Conservation (phyloP, 768 basidiomycete species). For the Serendipita sp. region DNA sequence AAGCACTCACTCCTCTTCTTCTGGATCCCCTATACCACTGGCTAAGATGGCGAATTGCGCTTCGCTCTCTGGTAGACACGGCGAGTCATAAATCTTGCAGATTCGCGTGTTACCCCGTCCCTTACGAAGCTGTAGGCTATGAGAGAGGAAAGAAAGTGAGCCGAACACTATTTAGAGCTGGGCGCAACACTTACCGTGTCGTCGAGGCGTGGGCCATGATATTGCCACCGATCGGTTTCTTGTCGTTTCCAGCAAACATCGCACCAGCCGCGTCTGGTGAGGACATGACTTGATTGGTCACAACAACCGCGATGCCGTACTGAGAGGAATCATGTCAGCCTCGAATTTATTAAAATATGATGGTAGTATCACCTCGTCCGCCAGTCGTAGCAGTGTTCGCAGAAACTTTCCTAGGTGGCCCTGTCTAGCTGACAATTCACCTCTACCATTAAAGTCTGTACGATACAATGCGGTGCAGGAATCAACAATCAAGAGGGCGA, state of each 20-base stretch:
- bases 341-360: not conserved
- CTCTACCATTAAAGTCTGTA: conserved; percentile 89
- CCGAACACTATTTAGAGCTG: conserved; percentile 2
- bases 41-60: conserved; percentile 80
- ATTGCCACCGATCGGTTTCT: conserved; percentile 98
- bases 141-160: not conserved
- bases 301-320: conserved; percentile 96
- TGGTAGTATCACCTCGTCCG: conserved; percentile 64
- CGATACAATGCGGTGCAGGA: conserved; percentile 92
- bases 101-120: conserved; percentile 79
- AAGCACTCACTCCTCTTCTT: conserved; percentile 39
- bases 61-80: conserved; percentile 92
- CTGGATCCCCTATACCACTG: conserved; percentile 87
- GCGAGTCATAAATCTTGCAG: conserved; percentile 96
- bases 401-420: conserved; percentile 93
- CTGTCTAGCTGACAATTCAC: conserved; percentile 87
- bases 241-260: conserved; percentile 76
- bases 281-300: conserved; percentile 99
- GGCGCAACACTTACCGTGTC: conserved; percentile 45
- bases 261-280: conserved; percentile 87
- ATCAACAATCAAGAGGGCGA: conserved; percentile 90
- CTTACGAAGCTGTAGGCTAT: conserved; percentile 79
- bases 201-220: conserved; percentile 99
- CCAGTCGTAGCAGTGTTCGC: conserved; percentile 78
- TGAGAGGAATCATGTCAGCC: conserved; percentile 19